A percentile compares a stretch with the other conserved stretches of the same genome.
Conservation (phyloP, 2,329 filamentous ascomycete species). For the Xylariaceae sp. region DNA sequence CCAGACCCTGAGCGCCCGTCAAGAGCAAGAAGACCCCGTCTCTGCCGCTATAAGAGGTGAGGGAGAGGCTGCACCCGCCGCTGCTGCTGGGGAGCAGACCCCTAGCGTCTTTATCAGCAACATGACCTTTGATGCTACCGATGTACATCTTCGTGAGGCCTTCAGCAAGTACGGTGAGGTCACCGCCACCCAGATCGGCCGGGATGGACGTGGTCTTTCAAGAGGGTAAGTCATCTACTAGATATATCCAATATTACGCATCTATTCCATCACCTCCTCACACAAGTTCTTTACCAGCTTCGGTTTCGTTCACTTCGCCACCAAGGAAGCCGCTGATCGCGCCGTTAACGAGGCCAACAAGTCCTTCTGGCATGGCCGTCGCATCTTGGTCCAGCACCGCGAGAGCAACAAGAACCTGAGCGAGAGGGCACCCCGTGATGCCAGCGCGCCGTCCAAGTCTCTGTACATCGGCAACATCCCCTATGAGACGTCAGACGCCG, state of each 20-base stretch:
- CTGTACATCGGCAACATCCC: constrained; percentile 84
- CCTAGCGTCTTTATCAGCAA: constrained; percentile 62
- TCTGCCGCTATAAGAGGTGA: constrained; percentile 10
- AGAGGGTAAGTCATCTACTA: constrained; percentile 27
- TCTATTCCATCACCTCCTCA: too few relatives aligned
- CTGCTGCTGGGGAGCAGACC: background rate
- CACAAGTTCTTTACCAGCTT: constrained; percentile 24
- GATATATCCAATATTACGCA: background rate
- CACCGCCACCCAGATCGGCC: constrained; percentile 16
- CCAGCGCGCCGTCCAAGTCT: constrained; percentile 52
- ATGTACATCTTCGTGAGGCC: constrained; percentile 54
- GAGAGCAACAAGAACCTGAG: constrained; percentile 25
- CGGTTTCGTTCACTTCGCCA: constrained; percentile 26
- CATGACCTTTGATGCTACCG: constrained; percentile 64
- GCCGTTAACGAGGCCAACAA: constrained; percentile 26
- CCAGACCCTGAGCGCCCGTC: constrained; percentile 24
- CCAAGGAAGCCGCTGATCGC: constrained; percentile 12
- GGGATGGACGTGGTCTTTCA: constrained; percentile 28
- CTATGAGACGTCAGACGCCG: constrained; percentile 78
- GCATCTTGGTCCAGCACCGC: constrained; percentile 25
- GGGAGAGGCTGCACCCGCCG: background rate
- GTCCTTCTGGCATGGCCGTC: constrained; percentile 34
- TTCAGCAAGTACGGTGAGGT: constrained; percentile 45
- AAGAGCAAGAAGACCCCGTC: constrained; percentile 15
- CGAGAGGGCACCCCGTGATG: background rate